Conservation (phyloP, 2,329 filamentous ascomycete genomes). For the Aureobasidium sp. region DNA sequence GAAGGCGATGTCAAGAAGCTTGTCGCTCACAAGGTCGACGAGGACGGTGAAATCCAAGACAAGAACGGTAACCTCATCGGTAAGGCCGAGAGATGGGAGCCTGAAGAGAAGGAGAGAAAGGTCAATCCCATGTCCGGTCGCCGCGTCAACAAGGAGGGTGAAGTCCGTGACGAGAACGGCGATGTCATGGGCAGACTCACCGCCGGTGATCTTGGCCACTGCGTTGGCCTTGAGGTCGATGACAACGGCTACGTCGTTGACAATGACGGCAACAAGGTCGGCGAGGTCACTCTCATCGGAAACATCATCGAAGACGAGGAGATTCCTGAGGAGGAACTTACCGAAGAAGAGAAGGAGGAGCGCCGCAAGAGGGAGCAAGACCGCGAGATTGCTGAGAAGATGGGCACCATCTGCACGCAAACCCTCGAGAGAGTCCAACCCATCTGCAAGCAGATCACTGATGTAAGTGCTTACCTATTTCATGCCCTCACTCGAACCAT, state of each 20-base stretch:
- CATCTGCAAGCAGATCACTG: conserved; percentile 78
- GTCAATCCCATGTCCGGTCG: conserved; percentile 55
- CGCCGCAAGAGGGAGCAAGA: conserved; percentile 56
- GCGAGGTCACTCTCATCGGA: conserved; percentile 55
- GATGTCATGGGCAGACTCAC: conserved; percentile 45
- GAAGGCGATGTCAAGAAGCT: conserved; percentile 48
- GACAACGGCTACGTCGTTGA: conserved; percentile 48
- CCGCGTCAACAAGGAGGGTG: conserved; percentile 48
- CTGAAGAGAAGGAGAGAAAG: conserved; percentile 47
- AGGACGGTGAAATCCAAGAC: conserved; percentile 47
- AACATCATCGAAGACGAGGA: conserved; percentile 52
- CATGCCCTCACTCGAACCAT: background rate
- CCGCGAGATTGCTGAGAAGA: conserved; percentile 68
- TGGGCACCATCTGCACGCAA: conserved; percentile 65
- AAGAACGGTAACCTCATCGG: conserved; percentile 49
- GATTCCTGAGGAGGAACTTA: conserved; percentile 52
- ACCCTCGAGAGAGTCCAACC: conserved; percentile 79
- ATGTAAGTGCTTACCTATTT: conserved; percentile 45
- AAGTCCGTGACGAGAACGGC: conserved; percentile 46
- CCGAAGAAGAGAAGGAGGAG: conserved; percentile 47
- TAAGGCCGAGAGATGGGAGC: conserved; percentile 48
- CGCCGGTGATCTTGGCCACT: conserved; percentile 46
- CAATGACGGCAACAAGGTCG: conserved; percentile 56
- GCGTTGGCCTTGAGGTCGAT: conserved; percentile 46
- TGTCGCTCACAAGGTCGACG: conserved; percentile 44